phyloP scores from a whole-genome alignment of 805 yeast genomes.

The Komagataella ulmi region DNA sequence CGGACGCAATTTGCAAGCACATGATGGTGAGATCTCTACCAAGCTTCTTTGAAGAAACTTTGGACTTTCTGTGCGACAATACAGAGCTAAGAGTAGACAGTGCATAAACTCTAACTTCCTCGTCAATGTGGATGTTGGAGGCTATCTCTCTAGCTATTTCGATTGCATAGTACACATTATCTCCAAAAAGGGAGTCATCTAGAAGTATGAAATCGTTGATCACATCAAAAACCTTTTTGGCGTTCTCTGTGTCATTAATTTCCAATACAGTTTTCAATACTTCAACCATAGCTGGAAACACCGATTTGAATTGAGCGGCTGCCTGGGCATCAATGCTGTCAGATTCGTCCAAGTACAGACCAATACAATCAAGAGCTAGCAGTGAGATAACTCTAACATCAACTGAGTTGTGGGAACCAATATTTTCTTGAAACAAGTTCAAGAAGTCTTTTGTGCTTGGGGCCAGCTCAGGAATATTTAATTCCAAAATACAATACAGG shows the following conservation, averaged over 20 bases:
- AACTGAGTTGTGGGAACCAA: conserved; percentile 45
- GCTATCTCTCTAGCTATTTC: conserved; percentile 69
- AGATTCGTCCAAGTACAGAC: conserved; percentile 53
- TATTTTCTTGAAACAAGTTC: conserved; percentile 53
- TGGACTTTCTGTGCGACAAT: conserved; percentile 68
- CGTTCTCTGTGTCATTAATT: conserved; percentile 57
- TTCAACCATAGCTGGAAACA: conserved; percentile 70
- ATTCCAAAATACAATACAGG: conserved; percentile 66
- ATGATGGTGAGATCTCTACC: conserved; percentile 71
- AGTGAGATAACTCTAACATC: conserved; percentile 77
- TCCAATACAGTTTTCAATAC: conserved; percentile 66
- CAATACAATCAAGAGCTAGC: conserved; percentile 61
- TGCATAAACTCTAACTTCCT: conserved; percentile 73
- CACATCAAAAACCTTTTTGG: conserved; percentile 69
- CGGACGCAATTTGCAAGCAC: conserved; percentile 68
- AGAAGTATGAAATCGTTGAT: conserved; percentile 67
- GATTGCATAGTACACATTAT: conserved; percentile 53
- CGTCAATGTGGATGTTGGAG: conserved; percentile 50
- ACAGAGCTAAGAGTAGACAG: conserved; percentile 74
- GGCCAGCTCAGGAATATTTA: conserved; percentile 42
- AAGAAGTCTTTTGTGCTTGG: conserved; percentile 56
- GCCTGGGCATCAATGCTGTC: conserved; percentile 29
- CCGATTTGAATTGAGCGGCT: conserved; percentile 39
- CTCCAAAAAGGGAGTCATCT: conserved; percentile 71
- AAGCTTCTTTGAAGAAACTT: conserved; percentile 64